Conservation (phyloP, 768 basidiomycete species). For the Gelatoporia subvermispora region DNA sequence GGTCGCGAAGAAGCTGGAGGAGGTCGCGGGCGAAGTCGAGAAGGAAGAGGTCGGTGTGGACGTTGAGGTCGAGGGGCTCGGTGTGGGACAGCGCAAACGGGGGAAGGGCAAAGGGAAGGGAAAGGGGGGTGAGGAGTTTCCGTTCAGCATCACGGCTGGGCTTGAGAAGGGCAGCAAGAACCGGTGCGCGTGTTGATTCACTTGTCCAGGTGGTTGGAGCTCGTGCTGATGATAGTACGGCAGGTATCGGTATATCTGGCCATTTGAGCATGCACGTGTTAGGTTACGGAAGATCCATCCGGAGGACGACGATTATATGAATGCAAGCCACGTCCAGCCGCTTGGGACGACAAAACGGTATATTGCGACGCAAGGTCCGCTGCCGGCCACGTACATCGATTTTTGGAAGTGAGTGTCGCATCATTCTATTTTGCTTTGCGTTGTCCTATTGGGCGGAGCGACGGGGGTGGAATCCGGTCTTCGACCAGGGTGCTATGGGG, state of each 20-base stretch:
- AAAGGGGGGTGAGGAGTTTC: constrained; percentile 39
- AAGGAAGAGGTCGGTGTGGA: constrained; percentile 3
- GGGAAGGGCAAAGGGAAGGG: constrained; percentile 3
- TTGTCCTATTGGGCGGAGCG: no score
- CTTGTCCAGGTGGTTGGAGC: neutral
- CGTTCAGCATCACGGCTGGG: constrained; percentile 92
- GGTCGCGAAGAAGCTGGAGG: neutral
- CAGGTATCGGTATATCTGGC: constrained; percentile 96
- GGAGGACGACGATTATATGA: constrained; percentile 82
- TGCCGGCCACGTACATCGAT: constrained; percentile 83
- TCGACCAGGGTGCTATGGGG: neutral
- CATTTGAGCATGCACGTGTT: constrained; percentile 92
- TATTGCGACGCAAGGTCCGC: constrained; percentile 94
- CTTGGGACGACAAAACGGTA: constrained; percentile 77
- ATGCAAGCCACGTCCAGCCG: constrained; percentile 91
- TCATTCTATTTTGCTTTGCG: neutral
- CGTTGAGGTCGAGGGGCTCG: neutral
- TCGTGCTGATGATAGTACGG: neutral
- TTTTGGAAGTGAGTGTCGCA: constrained; percentile 83
- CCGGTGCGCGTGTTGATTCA: constrained; percentile 43
- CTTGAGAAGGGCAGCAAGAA: constrained; percentile 95
- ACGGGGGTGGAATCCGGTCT: no score
- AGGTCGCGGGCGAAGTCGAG: neutral
- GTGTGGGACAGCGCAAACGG: neutral
- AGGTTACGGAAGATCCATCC: constrained; percentile 41